Base-by-base conservation (phyloP, 1,284 basidiomycete species). In the Malassezia sympodialis region DNA sequence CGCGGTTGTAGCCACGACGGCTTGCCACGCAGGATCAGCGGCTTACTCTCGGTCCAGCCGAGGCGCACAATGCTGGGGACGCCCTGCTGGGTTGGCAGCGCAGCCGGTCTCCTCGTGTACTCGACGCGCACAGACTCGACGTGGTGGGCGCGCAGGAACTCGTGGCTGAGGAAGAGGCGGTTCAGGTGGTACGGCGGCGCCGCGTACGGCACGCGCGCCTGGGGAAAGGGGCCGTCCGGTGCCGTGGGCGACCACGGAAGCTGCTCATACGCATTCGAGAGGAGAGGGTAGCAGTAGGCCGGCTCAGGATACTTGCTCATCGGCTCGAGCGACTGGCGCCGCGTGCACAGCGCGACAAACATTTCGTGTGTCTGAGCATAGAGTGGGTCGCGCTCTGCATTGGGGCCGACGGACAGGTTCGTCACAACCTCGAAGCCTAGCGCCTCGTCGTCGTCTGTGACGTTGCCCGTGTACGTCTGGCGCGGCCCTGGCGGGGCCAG, bases 361-460 rank as follows among this genome's bases (percentile, higher is more conserved):
- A 68, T 43, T 53, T 66, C 66, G 30, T 62, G 30, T 3, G 55
- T 56, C 46, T 64, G 62, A 0, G 48, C 55, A 5, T 62, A 55
- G 0, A 55, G 56, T 3, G 46, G 17, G 1, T 61, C 65, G 4
- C 53, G 52, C 17, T 59, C 59, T 4, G 58, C 46, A 17, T 61
- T 67, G 37, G 57, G 45, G 4, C 68, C 69, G 11, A 65, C 51
- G 34, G 56, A 59, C 30, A 69, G 58, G 27, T 66, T 66, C n/a
- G 69, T 69, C 41, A 72, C 19, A 21, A 72, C 51, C 52, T 68
- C 64, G 24, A 68, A 68, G 6, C 57, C 54, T 32, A 62, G 52
- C 8, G 44, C 27, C 31, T 56, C 53, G 21, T 56, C 34, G 27
- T 51, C 52, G 4, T 28, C 43, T 4, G 58, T 32, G 14, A 23